phyloP scores from a whole-genome alignment of 1,139 yeast genomes.

The Sugiyamaella paludigena region DNA sequence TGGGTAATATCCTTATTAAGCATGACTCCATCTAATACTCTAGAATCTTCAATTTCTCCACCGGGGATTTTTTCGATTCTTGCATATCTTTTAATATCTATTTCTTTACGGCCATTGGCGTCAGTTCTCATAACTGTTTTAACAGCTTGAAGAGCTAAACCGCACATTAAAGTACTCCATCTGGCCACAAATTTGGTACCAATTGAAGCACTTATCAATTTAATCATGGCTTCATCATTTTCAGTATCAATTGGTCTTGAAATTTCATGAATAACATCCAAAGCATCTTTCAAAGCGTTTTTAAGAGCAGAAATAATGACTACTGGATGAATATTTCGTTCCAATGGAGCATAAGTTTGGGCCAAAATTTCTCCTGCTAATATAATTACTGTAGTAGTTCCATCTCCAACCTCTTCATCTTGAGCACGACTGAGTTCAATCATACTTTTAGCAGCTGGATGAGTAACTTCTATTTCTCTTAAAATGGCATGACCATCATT shows the following conservation, averaged over 20 bases:
- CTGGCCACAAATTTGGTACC: constrained; percentile 93
- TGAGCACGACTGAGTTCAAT: constrained; percentile 95
- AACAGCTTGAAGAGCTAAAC: constrained; percentile 82
- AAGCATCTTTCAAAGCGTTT: constrained; percentile 86
- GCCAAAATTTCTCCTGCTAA: constrained; percentile 96
- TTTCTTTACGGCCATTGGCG: constrained; percentile 68
- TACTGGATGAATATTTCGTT: constrained; percentile 95
- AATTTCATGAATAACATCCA: constrained; percentile 80
- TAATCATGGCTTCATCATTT: constrained; percentile 83
- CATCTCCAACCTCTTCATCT: constrained; percentile 99
- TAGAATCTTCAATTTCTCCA: constrained; percentile 88
- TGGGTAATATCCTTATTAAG: constrained; percentile 96
- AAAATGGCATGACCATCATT: constrained; percentile 98
- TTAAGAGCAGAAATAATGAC: constrained; percentile 92
- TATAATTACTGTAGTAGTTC: constrained; percentile 89
- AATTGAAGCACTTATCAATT: constrained; percentile 83
- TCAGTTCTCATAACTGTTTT: constrained; percentile 67
- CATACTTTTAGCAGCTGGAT: constrained; percentile 97
- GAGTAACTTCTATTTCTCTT: constrained; percentile 95
- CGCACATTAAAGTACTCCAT: constrained; percentile 93
- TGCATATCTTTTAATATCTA: constrained; percentile 89
- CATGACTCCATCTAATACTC: constrained; percentile 86
- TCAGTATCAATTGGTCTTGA: constrained; percentile 80
- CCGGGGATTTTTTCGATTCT: constrained; percentile 96
- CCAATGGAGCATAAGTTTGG: constrained; percentile 88